Evolutionary conservation across 768 basidiomycete species (phyloP), one percentile per base, ranked within the genome.

Genomic region (Amanita phalloides): DNA sequence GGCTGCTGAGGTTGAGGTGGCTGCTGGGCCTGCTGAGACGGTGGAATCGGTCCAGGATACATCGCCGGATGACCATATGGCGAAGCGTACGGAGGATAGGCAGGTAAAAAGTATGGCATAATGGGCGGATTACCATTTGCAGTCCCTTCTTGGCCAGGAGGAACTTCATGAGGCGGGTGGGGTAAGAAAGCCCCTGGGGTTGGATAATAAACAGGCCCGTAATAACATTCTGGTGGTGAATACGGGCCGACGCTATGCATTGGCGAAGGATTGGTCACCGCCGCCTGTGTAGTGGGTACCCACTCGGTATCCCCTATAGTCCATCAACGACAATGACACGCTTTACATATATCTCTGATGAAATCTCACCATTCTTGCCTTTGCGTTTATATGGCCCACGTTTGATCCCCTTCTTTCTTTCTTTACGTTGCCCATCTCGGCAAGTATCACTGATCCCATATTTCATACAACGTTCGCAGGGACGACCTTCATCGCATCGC

Each of bases 401-500:
- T 68, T 91, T 91, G 65, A 90, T 76, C 50, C 89, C 89, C 66
- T 88, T 90, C 70, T 90, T 91, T 55, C 93, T 77, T 66, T 95
- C 92, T 69, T 95, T 96, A 62, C 93, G 78, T 61, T 89, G 86
- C 28, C 91, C 92, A 65, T 96, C 93, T 51, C 86, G 71, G 66
- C 93, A 96, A 50, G 82, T 76, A 8, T 76, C 75, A 2, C 79
- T 69, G 49, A 91, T 78, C 57, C 87, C 89, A 64, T 94, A 94
- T 68, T 92, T 93, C 61, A 84, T 73, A 58, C 93, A 96, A 32
- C 93, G 83, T 54, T 86, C 82, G 63, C 93, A 96, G 23, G 93
- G 93, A 41, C 93, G 82, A 57, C 73, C 76, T 56, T 91, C 90
- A 65, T 91, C 86, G 64, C 89, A 91, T 57, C 90, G 87, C 66